Conservation (phyloP, 2,329 filamentous ascomycete species). For the Knufia petricola region DNA sequence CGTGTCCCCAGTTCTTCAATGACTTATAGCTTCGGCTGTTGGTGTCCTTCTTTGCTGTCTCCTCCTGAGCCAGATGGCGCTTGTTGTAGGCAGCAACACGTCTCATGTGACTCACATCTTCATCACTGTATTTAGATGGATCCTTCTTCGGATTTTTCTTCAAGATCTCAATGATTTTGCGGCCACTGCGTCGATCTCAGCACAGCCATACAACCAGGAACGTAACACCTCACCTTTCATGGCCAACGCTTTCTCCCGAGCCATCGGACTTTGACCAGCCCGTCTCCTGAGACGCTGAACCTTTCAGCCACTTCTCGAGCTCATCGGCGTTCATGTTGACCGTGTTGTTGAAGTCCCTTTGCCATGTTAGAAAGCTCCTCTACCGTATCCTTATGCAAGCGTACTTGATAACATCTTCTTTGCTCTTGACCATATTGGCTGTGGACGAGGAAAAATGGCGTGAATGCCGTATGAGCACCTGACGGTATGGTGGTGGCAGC, state of each 20-base stretch:
- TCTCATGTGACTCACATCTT: conserved; percentile 51
- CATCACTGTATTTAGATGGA: conserved; percentile 46
- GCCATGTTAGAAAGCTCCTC: conserved; percentile 18
- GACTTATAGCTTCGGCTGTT: conserved; percentile 48
- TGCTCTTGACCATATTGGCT: conserved; percentile 42
- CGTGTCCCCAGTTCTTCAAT: conserved; percentile 53
- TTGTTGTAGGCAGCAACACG: conserved; percentile 58
- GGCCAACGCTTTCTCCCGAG: conserved; percentile 53
- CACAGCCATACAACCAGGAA: neutral
- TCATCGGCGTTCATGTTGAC: conserved; percentile 57
- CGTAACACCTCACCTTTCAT: conserved; percentile 40
- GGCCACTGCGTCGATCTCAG: conserved; percentile 38
- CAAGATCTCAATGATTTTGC: conserved; percentile 54
- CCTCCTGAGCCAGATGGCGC: conserved; percentile 56
- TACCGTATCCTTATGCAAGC: conserved; percentile 25
- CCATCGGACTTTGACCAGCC: conserved; percentile 52
- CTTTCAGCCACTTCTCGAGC: conserved; percentile 52
- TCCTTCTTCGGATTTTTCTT: conserved; percentile 52
- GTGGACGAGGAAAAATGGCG: neutral
- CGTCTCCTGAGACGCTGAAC: conserved; percentile 47
- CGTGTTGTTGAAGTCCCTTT: conserved; percentile 54
- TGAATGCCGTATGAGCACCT: neutral
- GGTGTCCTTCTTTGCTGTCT: conserved; percentile 47
- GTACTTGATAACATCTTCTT: conserved; percentile 42
- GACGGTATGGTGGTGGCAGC: neutral